A percentile compares a stretch with the other conserved stretches of the same genome.
Evolutionary conservation across 345 rosid genomes (phyloP).

Genomic region (Atalantia buxifolia): DNA sequence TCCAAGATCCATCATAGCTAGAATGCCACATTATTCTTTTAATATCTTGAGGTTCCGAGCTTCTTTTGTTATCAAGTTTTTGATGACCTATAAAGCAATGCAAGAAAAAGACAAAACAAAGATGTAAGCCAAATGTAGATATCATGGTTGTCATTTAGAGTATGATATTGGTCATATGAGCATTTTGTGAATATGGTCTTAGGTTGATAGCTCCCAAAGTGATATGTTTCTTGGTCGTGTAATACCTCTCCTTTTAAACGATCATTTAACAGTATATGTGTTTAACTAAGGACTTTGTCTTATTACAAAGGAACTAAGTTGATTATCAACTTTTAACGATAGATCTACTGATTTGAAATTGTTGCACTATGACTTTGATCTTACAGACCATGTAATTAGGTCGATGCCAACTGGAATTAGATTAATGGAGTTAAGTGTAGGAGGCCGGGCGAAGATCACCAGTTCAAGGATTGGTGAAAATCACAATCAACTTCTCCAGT

Average conservation of each 20-base stretch:
- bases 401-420: neutral
- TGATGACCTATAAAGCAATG: neutral
- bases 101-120: neutral
- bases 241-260: neutral
- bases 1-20: neutral
- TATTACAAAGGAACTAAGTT: no score
- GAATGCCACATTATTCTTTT: neutral
- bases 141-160: neutral
- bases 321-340: neutral
- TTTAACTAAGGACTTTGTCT: neutral
- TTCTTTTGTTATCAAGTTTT: neutral
- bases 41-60: neutral
- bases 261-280: neutral
- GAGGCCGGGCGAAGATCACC: neutral
- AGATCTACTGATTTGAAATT: neutral
- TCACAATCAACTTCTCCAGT: constrained; percentile 1
- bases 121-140: neutral
- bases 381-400: neutral
- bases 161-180: neutral
- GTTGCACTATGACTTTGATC: neutral
- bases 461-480: neutral
- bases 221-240: neutral
- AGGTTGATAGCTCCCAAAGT: neutral
- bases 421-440: neutral
- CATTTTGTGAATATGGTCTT: neutral